Conservation (phyloP, 2,329 filamentous ascomycete species). For the Paracoccidioides brasiliensis region DNA sequence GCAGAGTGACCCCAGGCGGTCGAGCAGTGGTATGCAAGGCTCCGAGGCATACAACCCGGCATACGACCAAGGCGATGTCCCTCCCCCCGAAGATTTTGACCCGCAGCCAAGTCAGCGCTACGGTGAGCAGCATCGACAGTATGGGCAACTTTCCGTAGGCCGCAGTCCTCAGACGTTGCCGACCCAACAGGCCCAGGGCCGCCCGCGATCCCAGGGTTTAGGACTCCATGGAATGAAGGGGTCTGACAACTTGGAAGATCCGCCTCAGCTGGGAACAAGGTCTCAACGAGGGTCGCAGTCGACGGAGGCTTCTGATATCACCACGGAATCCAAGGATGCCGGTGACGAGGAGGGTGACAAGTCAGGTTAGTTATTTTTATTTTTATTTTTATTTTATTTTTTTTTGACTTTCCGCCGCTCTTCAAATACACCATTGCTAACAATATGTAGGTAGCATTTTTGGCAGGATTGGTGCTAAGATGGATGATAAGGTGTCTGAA, state of each 20-base stretch:
- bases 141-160: not conserved
- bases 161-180: not conserved
- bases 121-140: not conserved
- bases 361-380: not conserved
- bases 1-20: not conserved
- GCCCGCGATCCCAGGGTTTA: not conserved
- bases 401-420: not conserved
- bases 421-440: not conserved
- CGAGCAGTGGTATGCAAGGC: not conserved
- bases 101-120: not conserved
- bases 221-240: not conserved
- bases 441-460: slow-evolving; percentile 1
- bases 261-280: not conserved
- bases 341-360: not conserved
- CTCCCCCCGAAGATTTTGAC: not conserved
- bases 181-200: not conserved
- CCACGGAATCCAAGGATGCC: not conserved
- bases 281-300: not conserved
- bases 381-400: not conserved
- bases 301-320: not conserved
- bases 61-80: not conserved
- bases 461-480: not conserved
- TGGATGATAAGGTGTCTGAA: slow-evolving; percentile 7
- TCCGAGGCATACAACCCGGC: not conserved
- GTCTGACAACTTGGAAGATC: not conserved